A percentile compares a stretch with the other conserved stretches of the same genome.
Conservation (phyloP, 2,329 filamentous ascomycete species). For the Colletotrichum sp. region DNA sequence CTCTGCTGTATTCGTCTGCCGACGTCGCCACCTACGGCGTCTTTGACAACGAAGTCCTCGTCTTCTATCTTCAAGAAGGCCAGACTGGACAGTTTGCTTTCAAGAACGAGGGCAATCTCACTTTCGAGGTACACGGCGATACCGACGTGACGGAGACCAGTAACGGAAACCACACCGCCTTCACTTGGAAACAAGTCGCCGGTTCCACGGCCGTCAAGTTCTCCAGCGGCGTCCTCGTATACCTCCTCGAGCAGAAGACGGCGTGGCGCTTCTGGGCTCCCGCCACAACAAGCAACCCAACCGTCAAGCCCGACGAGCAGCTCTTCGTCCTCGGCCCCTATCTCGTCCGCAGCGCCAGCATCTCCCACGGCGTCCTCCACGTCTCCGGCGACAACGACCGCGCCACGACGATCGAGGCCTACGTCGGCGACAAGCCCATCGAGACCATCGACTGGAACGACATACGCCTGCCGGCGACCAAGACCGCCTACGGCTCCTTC, state of each 20-base stretch:
- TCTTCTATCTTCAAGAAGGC: slow-evolving; percentile 67
- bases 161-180: slow-evolving; percentile 25
- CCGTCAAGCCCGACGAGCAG: slow-evolving; percentile 45
- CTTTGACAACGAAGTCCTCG: slow-evolving; percentile 60
- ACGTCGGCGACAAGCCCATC: slow-evolving; percentile 41
- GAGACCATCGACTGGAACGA: slow-evolving; percentile 68
- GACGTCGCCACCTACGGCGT: slow-evolving; percentile 72
- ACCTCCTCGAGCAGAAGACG: slow-evolving; percentile 66
- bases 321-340: slow-evolving; percentile 70
- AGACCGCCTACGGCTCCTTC: slow-evolving; percentile 49
- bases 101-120: slow-evolving; percentile 33
- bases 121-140: slow-evolving; percentile 40
- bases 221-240: slow-evolving; percentile 54
- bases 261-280: slow-evolving; percentile 75
- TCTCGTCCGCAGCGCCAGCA: slow-evolving; percentile 64
- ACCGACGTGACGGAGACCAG: slow-evolving; percentile 10
- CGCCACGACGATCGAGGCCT: slow-evolving; percentile 67
- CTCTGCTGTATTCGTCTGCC: slow-evolving; percentile 71
- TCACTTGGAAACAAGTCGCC: slow-evolving; percentile 53
- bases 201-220: slow-evolving; percentile 56
- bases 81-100: slow-evolving; percentile 66
- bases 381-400: slow-evolving; percentile 75
- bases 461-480: slow-evolving; percentile 38
- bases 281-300: slow-evolving; percentile 39
- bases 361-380: slow-evolving; percentile 60